Conservation (phyloP, 1,139 yeast genomes). For the Magnusiomyces tetraspermus region DNA sequence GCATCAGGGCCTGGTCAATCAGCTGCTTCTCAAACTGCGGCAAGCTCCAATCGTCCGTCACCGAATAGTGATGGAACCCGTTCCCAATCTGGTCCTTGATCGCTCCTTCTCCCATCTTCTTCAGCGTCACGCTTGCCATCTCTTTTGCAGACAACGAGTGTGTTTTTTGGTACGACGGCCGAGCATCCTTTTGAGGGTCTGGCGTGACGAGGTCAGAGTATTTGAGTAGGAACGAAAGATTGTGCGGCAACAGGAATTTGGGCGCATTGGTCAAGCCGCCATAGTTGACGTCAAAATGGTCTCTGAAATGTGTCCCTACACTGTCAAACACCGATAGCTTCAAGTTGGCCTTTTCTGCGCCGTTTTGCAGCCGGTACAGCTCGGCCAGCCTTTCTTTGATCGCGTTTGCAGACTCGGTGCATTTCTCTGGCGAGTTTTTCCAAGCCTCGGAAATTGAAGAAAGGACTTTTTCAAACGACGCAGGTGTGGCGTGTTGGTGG, state of each 20-base stretch:
- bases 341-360: constrained; percentile 20
- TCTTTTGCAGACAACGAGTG: background rate
- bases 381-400: constrained; percentile 20
- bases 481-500: background rate
- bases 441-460: constrained; percentile 26
- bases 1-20: constrained; percentile 32
- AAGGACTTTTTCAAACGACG: constrained; percentile 24
- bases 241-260: constrained; percentile 32
- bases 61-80: constrained; percentile 34
- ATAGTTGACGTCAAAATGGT: constrained; percentile 23
- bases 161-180: constrained; percentile 5
- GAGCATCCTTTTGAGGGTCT: background rate
- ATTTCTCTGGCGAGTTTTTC: constrained; percentile 23
- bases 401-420: constrained; percentile 23
- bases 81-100: constrained; percentile 34
- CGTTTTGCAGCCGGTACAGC: constrained; percentile 25
- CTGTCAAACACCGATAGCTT: constrained; percentile 19
- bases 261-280: constrained; percentile 35
- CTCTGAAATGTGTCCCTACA: constrained; percentile 25
- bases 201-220: constrained; percentile 15
- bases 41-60: constrained; percentile 35
- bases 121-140: constrained; percentile 22
- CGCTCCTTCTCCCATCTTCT: constrained; percentile 31
- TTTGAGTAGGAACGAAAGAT: constrained; percentile 27
- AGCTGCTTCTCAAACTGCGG: constrained; percentile 37